phyloP scores from a whole-genome alignment of 306 rosid species.

The Mimosa bimucronata region DNA sequence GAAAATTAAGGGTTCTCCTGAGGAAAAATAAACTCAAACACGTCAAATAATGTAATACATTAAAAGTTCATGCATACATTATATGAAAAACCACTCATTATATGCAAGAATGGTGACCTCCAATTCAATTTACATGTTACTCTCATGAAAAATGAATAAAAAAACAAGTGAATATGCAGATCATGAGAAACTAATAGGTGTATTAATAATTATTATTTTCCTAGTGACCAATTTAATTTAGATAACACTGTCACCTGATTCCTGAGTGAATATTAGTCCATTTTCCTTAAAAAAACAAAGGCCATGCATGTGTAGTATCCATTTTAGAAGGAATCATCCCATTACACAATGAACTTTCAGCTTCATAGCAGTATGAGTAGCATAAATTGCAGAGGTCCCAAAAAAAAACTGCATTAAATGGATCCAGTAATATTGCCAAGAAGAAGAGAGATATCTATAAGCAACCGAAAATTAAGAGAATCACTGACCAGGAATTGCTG shows the following conservation, averaged over 20 bases:
- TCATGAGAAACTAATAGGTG: conserved; percentile 23
- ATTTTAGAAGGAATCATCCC: neutral
- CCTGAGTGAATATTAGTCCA: conserved; percentile 17
- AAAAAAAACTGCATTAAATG: conserved; percentile 16
- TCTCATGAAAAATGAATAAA: neutral
- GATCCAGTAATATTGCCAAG: conserved; percentile 6
- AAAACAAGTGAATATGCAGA: neutral
- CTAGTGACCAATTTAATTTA: neutral
- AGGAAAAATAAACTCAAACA: neutral
- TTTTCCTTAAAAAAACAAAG: neutral
- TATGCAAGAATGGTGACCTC: neutral
- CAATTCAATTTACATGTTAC: conserved; percentile 11
- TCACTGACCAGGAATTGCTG: conserved; percentile 88
- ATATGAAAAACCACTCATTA: neutral
- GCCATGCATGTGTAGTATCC: conserved; percentile 17
- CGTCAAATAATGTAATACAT: neutral
- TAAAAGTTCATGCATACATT: neutral
- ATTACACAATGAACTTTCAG: conserved; percentile 3
- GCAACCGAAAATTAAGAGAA: conserved; percentile 37
- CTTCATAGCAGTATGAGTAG: neutral
- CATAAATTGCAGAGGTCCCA: conserved; percentile 28
- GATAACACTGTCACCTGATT: conserved; percentile 9
- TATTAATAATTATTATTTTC: conserved; percentile 14
- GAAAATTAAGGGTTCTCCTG: conserved; percentile 69
- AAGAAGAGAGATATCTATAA: conserved; percentile 28